These are phyloP conservation scores for Plasmodium gaboni DNA, from an alignment of 169 alveolate genomes.

Conservation along the genomic window DNA sequence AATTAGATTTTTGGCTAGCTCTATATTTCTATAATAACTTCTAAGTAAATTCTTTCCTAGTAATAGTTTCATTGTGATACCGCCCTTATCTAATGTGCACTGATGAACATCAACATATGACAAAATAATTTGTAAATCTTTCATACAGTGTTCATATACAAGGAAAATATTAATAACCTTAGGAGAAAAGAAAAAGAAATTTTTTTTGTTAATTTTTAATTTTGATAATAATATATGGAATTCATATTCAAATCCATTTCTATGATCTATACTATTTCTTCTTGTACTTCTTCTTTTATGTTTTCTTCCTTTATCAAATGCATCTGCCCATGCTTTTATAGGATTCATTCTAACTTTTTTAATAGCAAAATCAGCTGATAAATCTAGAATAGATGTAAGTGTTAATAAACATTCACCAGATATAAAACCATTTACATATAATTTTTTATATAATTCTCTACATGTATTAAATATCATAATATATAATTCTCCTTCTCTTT, in stretches of 20 bases:
- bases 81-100: conserved; percentile 85
- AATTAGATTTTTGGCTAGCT: conserved; percentile 66
- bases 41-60: conserved; percentile 81
- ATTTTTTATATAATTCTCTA: conserved; percentile 85
- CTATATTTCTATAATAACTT: conserved; percentile 68
- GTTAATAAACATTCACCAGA: conserved; percentile 88
- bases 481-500: conserved; percentile 88
- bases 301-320: conserved; percentile 51
- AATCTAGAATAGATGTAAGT: conserved; percentile 82
- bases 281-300: conserved; percentile 38
- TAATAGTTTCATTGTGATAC: conserved; percentile 81
- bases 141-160: conserved; percentile 76
- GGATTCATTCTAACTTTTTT: conserved; percentile 86
- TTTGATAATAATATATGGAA: conserved; percentile 53
- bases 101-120: conserved; percentile 91
- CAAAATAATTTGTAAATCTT: conserved; percentile 84
- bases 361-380: conserved; percentile 87
- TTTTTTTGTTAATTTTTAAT: conserved; percentile 45
- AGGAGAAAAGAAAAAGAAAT: conserved; percentile 35
- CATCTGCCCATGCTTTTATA: conserved; percentile 83
- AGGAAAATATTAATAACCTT: conserved; percentile 60
- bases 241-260: conserved; percentile 77
- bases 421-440: conserved; percentile 83
- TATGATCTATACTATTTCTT: conserved; percentile 37
- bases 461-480: conserved; percentile 89